These are phyloP conservation scores for Diaporthe velutina DNA, from an alignment of 2,329 filamentous ascomycete species.

Conservation along the genomic window DNA sequence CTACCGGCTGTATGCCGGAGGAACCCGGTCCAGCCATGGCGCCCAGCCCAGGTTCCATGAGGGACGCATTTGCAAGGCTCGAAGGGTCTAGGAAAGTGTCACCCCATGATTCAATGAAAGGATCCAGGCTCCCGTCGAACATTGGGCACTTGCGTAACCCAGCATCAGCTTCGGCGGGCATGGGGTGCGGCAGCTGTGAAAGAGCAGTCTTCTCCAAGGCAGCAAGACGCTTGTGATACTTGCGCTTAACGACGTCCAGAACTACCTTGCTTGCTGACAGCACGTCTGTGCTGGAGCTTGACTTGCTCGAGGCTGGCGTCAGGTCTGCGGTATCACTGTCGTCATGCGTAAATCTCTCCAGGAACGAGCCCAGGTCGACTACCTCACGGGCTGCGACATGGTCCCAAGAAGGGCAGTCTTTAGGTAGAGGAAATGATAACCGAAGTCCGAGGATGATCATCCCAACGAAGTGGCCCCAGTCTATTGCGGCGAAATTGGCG, in stretches of 20 bases:
- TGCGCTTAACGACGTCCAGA: slow-evolving; percentile 58
- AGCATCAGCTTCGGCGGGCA: slow-evolving; percentile 41
- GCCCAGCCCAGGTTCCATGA: slow-evolving; percentile 24
- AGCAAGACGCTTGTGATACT: slow-evolving; percentile 58
- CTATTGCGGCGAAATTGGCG: slow-evolving; percentile 54
- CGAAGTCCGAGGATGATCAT: slow-evolving; percentile 58
- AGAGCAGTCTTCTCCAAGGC: slow-evolving; percentile 45
- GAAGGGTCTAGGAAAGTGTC: slow-evolving; percentile 47
- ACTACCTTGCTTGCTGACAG: slow-evolving; percentile 61
- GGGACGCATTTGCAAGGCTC: background rate
- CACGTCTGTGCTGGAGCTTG: slow-evolving; percentile 53
- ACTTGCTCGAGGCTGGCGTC: slow-evolving; percentile 40
- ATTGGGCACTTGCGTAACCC: slow-evolving; percentile 58
- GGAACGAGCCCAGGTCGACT: slow-evolving; percentile 55
- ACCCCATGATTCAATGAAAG: slow-evolving; percentile 61
- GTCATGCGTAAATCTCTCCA: slow-evolving; percentile 51
- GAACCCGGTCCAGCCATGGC: slow-evolving; percentile 27
- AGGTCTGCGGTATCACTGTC: slow-evolving; percentile 24
- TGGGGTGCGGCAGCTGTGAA: slow-evolving; percentile 15
- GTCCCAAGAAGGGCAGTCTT: slow-evolving; percentile 52
- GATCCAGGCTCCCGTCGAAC: slow-evolving; percentile 64
- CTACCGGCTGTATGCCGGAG: slow-evolving; percentile 41
- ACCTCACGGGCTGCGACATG: slow-evolving; percentile 53
- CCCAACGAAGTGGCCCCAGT: slow-evolving; percentile 59
- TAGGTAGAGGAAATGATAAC: slow-evolving; percentile 59